Evolutionary conservation across 1,139 yeast species (phyloP).

Genomic region (Eremothecium sinecaudum): DNA sequence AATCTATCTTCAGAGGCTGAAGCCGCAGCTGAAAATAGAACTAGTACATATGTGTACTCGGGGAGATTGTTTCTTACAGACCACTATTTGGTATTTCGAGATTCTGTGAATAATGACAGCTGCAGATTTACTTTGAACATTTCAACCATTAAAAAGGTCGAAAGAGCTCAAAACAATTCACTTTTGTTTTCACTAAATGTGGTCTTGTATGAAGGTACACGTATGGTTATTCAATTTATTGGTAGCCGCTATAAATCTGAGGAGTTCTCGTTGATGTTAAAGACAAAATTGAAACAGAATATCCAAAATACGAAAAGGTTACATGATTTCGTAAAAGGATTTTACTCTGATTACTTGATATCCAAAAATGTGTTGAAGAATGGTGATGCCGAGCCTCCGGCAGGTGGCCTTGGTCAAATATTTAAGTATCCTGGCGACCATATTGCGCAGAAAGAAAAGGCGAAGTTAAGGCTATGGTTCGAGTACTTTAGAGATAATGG

Average conservation of each 20-base stretch:
- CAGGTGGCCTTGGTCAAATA: conserved; percentile 74
- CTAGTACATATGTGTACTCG: conserved; percentile 33
- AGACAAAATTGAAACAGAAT: conserved; percentile 54
- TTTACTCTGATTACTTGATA: conserved; percentile 79
- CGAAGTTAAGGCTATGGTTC: conserved; percentile 88
- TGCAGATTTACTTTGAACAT: conserved; percentile 67
- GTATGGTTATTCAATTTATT: conserved; percentile 59
- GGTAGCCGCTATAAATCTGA: conserved; percentile 78
- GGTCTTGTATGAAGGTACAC: conserved; percentile 57
- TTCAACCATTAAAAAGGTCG: conserved; percentile 75
- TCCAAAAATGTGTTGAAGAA: conserved; percentile 45
- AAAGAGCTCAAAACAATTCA: conserved; percentile 66
- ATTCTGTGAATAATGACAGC: conserved; percentile 56
- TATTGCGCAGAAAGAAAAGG: conserved; percentile 63
- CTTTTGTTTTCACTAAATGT: conserved; percentile 75
- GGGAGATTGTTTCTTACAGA: conserved; percentile 65
- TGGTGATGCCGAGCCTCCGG: conserved; percentile 46
- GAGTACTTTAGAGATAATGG: conserved; percentile 81
- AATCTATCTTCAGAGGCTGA: conserved; percentile 12
- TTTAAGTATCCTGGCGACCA: conserved; percentile 90
- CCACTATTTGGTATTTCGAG: conserved; percentile 66
- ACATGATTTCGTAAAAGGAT: conserved; percentile 56
- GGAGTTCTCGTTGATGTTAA: conserved; percentile 61
- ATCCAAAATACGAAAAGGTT: conserved; percentile 50
- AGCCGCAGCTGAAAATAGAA: conserved; percentile 8